Evolutionary conservation across 106 monocot genomes (phyloP).

Genomic region (Vanilla planifolia): DNA sequence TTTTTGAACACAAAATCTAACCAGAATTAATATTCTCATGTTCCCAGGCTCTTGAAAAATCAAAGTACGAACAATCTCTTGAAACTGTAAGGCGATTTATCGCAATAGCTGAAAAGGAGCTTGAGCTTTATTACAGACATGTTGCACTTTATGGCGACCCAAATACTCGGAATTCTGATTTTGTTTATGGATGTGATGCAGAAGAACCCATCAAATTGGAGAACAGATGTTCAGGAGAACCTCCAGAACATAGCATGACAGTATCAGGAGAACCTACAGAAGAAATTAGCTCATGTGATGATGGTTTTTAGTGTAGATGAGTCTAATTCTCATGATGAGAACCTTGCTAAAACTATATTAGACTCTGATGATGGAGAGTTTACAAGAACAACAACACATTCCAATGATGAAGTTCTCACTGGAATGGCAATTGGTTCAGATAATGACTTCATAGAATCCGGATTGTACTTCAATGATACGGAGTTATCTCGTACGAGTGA

Average conservation of each 20-base stretch:
- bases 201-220: not conserved
- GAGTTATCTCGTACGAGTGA: no score
- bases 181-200: conserved; percentile 21
- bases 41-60: conserved; percentile 97
- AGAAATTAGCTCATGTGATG: not conserved
- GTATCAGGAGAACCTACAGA: conserved; percentile 15
- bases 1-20: not conserved
- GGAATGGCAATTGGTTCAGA: conserved; percentile 24
- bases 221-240: conserved; percentile 3
- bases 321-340: conserved; percentile 3
- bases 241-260: conserved; percentile 9
- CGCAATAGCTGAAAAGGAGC: conserved; percentile 83
- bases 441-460: conserved; percentile 8
- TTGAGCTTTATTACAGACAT: conserved; percentile 87
- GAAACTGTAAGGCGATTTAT: conserved; percentile 93
- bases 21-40: conserved; percentile 1
- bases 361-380: not conserved
- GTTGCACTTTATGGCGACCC: conserved; percentile 84
- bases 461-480: no score
- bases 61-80: conserved; percentile 96
- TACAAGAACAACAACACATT: conserved; percentile 2
- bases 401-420: conserved; percentile 3
- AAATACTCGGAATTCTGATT: conserved; percentile 35
- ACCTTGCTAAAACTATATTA: not conserved
- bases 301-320: not conserved